Base-by-base conservation (phyloP, 1,284 basidiomycete genomes). In the Cerrena zonata region DNA sequence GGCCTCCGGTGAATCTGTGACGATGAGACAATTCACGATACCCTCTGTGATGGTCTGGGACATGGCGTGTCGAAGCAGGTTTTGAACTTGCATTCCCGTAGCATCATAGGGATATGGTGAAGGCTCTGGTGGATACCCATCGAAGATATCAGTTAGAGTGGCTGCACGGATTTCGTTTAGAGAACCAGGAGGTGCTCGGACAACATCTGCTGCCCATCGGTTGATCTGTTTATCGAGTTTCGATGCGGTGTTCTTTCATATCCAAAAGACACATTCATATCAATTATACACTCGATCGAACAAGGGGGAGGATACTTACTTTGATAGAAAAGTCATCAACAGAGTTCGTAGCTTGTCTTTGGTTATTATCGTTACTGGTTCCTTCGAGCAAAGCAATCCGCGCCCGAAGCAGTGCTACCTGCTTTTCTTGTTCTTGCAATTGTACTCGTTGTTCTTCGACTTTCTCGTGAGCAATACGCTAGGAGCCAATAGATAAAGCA, bases 271-370 rank as follows among this genome's bases (percentile, higher is more conserved):
- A n/a, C n/a, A n/a, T n/a, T n/a, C 24, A 23, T 5, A 10, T 42
- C 15, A 19, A 23, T 22, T 19, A 45, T 12, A 18, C 15, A 48
- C 15, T 15, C 30, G 7, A 34, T 7, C 21, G 34, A 34, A 26
- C 15, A 5, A 41, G 22, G 19, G 40, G 39, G 22, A 21, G 19
- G 12, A 4, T 24, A 64, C 77, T 18, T 43, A 84, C 87, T 71
- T 82, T 86, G 69, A 91, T 90, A 11, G 88, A 89, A 66, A 89
- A 89, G 64, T 91, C 87, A 59, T 90, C 88, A 27, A 89, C 76
- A 0, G 85, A 83, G 60, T 75, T 45, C 36, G 48, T 68, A 61
- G 47, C 73, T 74, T 19, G 53, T 49, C 46, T 49, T 51, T 22
- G 68, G 67, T 38, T 69, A 63, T 47, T 65, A 61, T 57, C 69